Evolutionary conservation across 352 stramenopile species (phyloP), one percentile per base, ranked within the genome.

Genomic region (Pythium oligandrum): DNA sequence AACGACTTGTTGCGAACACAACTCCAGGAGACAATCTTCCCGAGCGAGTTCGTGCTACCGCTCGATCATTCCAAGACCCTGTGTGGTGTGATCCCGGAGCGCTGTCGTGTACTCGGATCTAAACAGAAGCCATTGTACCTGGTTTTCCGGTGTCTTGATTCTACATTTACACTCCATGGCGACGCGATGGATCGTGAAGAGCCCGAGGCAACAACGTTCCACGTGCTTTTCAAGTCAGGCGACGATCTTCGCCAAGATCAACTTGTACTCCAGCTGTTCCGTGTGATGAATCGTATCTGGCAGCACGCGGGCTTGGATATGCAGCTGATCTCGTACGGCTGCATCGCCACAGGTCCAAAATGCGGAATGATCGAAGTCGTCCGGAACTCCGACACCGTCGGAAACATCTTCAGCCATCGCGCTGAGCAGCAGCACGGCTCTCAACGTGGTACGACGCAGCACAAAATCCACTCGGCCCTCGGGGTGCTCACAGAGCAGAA

Each of bases 201-300:
- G 7, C 17, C 6, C 5, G 10, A 37, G 30, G 47, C 51, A 40
- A 48, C 46, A n/a, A 52, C 38, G 26, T 58, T 83, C 36, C 71
- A 68, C 30, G 52, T 85, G 2, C 53, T 92, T n/a, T 83, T 83
- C 64, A 92, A 93, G 65, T 64, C 63, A 8, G 84, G 84, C 8
- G 83, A 94, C 50, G 83, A 94, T 55, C 43, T 94, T n/a, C 73
- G 83, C 10, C 83, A 94, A 63, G 84, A 94, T 53, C 67, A 87
- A 53, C 67, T 94, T 7, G 78, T 78, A 36, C 61, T 90, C 12
- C 75, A 90, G 47, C 44, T 93, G 3, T 57, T 93, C 11, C 55
- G 62, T 7, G 53, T 86, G 1, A 85, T 93, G 72, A 76, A 90
- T 52, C 37, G 44, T n/a, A 44, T 93, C 7, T 86, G 75, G 71